phyloP scores from a whole-genome alignment of 2,329 filamentous ascomycete species.

The Colletotrichum eleusines region DNA sequence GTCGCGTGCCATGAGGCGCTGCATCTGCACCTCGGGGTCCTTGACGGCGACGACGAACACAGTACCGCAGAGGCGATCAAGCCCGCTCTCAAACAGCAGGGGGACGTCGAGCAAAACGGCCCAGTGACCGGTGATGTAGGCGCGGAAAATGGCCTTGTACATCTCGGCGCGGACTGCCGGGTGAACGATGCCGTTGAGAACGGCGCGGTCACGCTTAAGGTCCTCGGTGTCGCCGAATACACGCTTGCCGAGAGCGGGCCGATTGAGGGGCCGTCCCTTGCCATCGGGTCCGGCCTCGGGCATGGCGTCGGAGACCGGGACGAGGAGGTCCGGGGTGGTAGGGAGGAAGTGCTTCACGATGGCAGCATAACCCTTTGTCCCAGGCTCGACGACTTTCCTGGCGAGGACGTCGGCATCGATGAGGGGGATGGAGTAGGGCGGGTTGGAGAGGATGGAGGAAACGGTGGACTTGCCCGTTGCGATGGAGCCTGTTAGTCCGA shows the following conservation, averaged over 20 bases:
- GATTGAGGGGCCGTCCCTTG: slow-evolving; percentile 82
- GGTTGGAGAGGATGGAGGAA: slow-evolving; percentile 80
- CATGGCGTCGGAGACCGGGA: slow-evolving; percentile 66
- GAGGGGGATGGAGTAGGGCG: slow-evolving; percentile 88
- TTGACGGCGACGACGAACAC: slow-evolving; percentile 88
- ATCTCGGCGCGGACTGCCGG: slow-evolving; percentile 89
- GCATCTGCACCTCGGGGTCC: slow-evolving; percentile 86
- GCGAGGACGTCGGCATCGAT: slow-evolving; percentile 95
- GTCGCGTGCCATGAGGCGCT: slow-evolving; percentile 80
- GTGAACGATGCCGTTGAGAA: slow-evolving; percentile 92
- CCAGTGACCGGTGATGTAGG: slow-evolving; percentile 83
- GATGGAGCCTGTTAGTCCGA: slow-evolving; percentile 96
- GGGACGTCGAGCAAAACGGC: slow-evolving; percentile 94
- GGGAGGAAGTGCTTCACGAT: slow-evolving; percentile 86
- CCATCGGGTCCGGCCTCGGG: slow-evolving; percentile 67
- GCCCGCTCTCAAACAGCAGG: slow-evolving; percentile 87
- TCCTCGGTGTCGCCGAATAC: slow-evolving; percentile 87
- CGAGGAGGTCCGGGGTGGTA: slow-evolving; percentile 86
- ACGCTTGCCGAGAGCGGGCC: slow-evolving; percentile 83
- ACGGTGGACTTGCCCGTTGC: slow-evolving; percentile 98
- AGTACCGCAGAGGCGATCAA: slow-evolving; percentile 87
- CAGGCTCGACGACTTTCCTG: slow-evolving; percentile 93
- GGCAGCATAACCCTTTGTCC: slow-evolving; percentile 83
- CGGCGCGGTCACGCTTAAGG: slow-evolving; percentile 75
- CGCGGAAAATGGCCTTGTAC: slow-evolving; percentile 77